Base-by-base conservation (phyloP, 2,329 filamentous ascomycete species). In the Xylariales sp. region DNA sequence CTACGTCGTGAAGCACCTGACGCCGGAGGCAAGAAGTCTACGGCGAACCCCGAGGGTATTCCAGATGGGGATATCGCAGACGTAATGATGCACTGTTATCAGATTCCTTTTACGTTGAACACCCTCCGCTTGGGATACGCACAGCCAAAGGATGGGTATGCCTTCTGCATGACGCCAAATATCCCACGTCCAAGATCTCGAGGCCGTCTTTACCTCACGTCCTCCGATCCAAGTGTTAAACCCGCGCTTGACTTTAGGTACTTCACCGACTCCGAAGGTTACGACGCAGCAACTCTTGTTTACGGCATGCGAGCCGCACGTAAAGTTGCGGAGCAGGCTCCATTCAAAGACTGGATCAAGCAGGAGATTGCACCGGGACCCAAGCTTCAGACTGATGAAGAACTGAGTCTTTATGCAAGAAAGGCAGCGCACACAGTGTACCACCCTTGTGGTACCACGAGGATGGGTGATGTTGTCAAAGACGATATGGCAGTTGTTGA, bases 31-130 rank as follows among this genome's bases (percentile, higher is more conserved):
- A 68, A 69, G 48, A 64, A 66, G 46, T 60, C 59, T 10, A 62
- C 67, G 5, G 72, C 73, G 48, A 74, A 71, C 49, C 70, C 73
- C 12, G 56, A 64, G n/a, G 64, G 60, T 5, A 57, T 76, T 29
- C 61, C 68, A 2, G 88, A 94, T 53, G 84, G 84, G 39, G 77
- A 85, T 47, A 82, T 86, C 42, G 86, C 85, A 49, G 89, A 95
- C 58, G 69, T 94, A 56, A 95, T 95, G 89, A 93, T 93, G 85
- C 88, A 95, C 70, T 95, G 88, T 76, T 95, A 95, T 71, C 89
- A 95, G 67, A 94, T 95, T 52, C 88, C 88, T 40, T 95, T 95
- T 68, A 86, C 83, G 48, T 79, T 89, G 52, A 95, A 95, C 74
- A 95, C 88, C 2, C 69, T 76, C 42, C 82, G 86, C 29, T 75